A percentile compares a stretch with the other conserved stretches of the same genome.
Conservation (phyloP, 306 rosid species). For the Canavalia gladiata region DNA sequence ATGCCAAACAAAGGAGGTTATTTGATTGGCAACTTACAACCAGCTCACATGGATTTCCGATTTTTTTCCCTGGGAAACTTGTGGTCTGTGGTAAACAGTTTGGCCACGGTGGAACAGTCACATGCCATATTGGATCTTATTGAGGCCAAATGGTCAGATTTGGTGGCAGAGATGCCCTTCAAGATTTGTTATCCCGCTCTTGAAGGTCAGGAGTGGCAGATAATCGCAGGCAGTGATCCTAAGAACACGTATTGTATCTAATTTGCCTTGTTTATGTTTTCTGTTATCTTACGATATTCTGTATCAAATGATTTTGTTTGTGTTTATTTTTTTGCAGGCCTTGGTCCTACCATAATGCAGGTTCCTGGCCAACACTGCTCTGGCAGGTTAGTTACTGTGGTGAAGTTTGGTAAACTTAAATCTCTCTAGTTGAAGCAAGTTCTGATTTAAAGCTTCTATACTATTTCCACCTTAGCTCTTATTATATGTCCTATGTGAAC, state of each 20-base stretch:
- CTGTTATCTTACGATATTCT: slow-evolving; percentile 28
- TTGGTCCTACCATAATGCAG: slow-evolving; percentile 92
- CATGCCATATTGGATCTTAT: slow-evolving; percentile 86
- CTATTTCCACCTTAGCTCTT: slow-evolving; percentile 23
- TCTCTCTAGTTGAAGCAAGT: slow-evolving; percentile 9
- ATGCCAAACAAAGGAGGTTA: slow-evolving; percentile 86
- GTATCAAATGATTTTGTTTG: slow-evolving; percentile 24
- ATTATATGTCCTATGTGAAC: slow-evolving; percentile 14
- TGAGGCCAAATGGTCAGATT: slow-evolving; percentile 86
- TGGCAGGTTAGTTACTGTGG: slow-evolving; percentile 78
- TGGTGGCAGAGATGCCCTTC: slow-evolving; percentile 88
- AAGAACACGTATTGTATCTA: slow-evolving; percentile 74
- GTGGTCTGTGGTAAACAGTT: slow-evolving; percentile 75
- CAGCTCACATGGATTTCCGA: slow-evolving; percentile 98
- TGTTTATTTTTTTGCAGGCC: slow-evolving; percentile 65
- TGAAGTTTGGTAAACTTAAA: slow-evolving; percentile 7
- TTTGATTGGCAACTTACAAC: slow-evolving; percentile 87
- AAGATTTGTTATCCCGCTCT: slow-evolving; percentile 94
- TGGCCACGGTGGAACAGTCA: slow-evolving; percentile 75
- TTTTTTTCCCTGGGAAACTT: slow-evolving; percentile 88
- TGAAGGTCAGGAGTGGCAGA: slow-evolving; percentile 93
- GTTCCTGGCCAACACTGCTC: slow-evolving; percentile 92
- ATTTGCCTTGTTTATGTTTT: slow-evolving; percentile 6
- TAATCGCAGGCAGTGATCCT: slow-evolving; percentile 87
- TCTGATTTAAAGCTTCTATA: slow-evolving; percentile 6